Percentiles rank a stretch among this genome's conserved stretches.
These are phyloP conservation scores for Clitocybe nebularis DNA, from an alignment of 1,284 basidiomycete genomes.

Conservation along the genomic window DNA sequence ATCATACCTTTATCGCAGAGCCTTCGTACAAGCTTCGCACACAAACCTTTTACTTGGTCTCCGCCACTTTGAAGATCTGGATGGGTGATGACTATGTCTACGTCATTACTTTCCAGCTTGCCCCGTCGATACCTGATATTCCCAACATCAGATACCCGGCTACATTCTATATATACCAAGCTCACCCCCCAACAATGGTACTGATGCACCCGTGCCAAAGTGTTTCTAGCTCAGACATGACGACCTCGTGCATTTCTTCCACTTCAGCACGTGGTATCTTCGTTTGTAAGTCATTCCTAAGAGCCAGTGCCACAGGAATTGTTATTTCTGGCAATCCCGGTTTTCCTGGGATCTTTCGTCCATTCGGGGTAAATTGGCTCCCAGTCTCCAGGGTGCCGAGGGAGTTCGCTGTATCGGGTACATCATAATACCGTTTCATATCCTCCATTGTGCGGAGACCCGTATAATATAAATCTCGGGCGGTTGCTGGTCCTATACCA, in stretches of 20 bases:
- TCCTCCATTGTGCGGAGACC: constrained; percentile 61
- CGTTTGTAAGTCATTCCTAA: constrained; percentile 47
- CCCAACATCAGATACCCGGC: neutral
- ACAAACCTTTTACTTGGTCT: constrained; percentile 45
- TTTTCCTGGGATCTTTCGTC: constrained; percentile 16
- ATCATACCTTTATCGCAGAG: constrained; percentile 50
- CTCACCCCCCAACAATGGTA: constrained; percentile 71
- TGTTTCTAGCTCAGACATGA: constrained; percentile 53
- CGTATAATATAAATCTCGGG: constrained; percentile 55
- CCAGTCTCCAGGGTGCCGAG: too few species aligned
- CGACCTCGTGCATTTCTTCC: constrained; percentile 55
- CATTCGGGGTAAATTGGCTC: constrained; percentile 30
- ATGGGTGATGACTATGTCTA: constrained; percentile 79
- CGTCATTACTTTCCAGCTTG: constrained; percentile 68
- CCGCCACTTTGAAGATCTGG: constrained; percentile 38
- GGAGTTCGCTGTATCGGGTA: constrained; percentile 21
- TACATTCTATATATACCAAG: neutral
- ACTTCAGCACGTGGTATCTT: constrained; percentile 66
- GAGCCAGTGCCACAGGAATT: constrained; percentile 46
- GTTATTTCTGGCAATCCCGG: constrained; percentile 30
- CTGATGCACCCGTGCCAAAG: constrained; percentile 59
- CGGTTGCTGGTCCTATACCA: constrained; percentile 68
- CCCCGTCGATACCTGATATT: constrained; percentile 66
- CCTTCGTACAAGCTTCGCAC: constrained; percentile 44
- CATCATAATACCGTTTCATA: constrained; percentile 61